These are phyloP conservation scores for Cryptococcus hybrid DNA, from an alignment of 1,284 basidiomycete species.

Conservation along the genomic window DNA sequence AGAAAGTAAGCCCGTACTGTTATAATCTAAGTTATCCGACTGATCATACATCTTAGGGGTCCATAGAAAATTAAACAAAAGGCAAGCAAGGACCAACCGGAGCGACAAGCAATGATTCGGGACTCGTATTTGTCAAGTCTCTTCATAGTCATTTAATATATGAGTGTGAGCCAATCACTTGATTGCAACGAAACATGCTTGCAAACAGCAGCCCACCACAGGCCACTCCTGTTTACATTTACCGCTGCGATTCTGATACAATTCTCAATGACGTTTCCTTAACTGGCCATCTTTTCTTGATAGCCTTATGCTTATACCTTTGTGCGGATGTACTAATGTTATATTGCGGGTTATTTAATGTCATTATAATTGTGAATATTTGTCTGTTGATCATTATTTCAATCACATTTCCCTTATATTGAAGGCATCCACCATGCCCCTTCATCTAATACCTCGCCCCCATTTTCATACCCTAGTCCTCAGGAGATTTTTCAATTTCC, in stretches of 20 bases:
- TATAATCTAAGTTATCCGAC: not conserved
- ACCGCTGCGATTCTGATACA: not conserved
- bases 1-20: not conserved
- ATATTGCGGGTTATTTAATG: not conserved
- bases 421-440: not conserved
- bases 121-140: slow-evolving; percentile 18
- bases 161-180: not conserved
- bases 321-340: not conserved
- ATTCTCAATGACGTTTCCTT: not conserved
- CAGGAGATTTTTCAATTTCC: slow-evolving; percentile 6
- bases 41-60: not conserved
- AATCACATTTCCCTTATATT: not conserved
- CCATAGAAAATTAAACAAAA: not conserved
- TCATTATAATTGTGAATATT: not conserved
- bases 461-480: slow-evolving; percentile 6
- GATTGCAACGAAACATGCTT: not conserved
- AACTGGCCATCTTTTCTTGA: not conserved
- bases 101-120: slow-evolving; percentile 6
- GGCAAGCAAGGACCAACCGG: slow-evolving; percentile 6
- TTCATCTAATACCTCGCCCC: not conserved
- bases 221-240: not conserved
- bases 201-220: not conserved
- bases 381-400: not conserved
- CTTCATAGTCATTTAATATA: not conserved
- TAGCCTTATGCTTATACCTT: not conserved